phyloP scores from a whole-genome alignment of 768 basidiomycete genomes.

The Dentipellis sp. region DNA sequence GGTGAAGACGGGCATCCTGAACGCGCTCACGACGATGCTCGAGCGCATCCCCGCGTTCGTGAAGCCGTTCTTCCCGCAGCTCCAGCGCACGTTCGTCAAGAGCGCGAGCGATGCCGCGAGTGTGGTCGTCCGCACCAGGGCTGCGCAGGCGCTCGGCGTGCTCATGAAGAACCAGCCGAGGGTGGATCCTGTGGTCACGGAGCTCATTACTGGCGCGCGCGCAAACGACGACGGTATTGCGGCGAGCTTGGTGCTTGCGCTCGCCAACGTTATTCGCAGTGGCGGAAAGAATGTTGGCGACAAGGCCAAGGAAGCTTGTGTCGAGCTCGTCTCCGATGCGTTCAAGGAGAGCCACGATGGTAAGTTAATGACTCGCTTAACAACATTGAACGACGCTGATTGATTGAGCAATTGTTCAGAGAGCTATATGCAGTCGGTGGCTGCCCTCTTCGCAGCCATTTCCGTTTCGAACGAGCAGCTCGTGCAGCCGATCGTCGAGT shows the following conservation, averaged over 20 bases:
- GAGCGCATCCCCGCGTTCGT: conserved; percentile 82
- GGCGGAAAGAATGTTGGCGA: conserved; percentile 71
- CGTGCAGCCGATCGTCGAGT: conserved; percentile 62
- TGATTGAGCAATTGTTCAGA: conserved; percentile 32
- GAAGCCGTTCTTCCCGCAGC: conserved; percentile 96
- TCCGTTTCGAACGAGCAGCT: conserved; percentile 46
- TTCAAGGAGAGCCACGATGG: conserved; percentile 69
- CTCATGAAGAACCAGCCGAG: conserved; percentile 87
- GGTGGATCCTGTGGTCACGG: conserved; percentile 91
- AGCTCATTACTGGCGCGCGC: conserved; percentile 57
- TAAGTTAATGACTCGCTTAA: conserved; percentile 18
- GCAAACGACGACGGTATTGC: conserved; percentile 62
- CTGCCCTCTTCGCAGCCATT: conserved; percentile 52
- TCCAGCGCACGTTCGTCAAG: conserved; percentile 95
- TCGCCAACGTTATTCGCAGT: conserved; percentile 65
- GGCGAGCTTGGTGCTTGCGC: conserved; percentile 63
- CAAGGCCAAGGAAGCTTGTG: conserved; percentile 59
- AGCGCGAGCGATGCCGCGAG: conserved; percentile 76
- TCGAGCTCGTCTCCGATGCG: conserved; percentile 70
- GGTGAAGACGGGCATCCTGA: conserved; percentile 87
- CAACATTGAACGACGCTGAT: neutral
- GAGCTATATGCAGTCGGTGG: conserved; percentile 58
- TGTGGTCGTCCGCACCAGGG: conserved; percentile 68
- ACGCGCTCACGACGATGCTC: conserved; percentile 78
- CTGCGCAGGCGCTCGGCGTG: conserved; percentile 77